Base-by-base conservation (phyloP, 73 alveolate genomes). In the Durusdinium trenchii region DNA sequence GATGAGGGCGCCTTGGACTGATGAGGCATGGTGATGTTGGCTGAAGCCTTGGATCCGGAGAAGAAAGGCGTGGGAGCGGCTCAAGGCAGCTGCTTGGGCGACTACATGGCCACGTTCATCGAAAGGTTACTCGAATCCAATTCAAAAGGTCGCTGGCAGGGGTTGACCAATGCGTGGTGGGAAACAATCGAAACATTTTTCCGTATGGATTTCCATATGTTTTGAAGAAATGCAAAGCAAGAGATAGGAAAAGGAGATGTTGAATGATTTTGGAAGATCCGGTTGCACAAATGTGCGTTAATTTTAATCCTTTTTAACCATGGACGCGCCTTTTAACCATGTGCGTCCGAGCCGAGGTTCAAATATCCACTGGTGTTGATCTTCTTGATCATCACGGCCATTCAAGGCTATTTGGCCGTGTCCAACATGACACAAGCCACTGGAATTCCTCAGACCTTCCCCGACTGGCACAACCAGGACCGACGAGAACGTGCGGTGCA, bases 61-160 rank as follows among this genome's bases (percentile, higher is more conserved):
- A 92, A 92, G 98, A 92, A 92, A 61, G 98, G 98, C 50, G 98
- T 92, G 57, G 98, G 98, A 1, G 98, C 87, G 9, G 96, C 96
- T 3, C 71, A 89, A 9, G 83, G 84, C 67, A 45, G 73, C 51
- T 89, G 96, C 38, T 26, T 89, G 73, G 96, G 96, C 12, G 86
- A 89, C 45, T 46, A 40, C 38, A n/a, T 89, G 96, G 84, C 96
- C 42, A 43, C 23, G 9, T 47, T 50, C 84, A 45, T 89, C 30
- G 96, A 48, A 23, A 62, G 78, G 96, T 43, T 3, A n/a, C 76
- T 36, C 28, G 79, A 6, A 32, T 26, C n/a, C n/a, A n/a, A n/a
- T n/a, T n/a, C n/a, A n/a, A n/a, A n/a, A n/a, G n/a, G n/a, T n/a
- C n/a, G n/a, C n/a, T n/a, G n/a, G n/a, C n/a, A n/a, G n/a, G n/a